Base-by-base conservation (phyloP, 2,329 filamentous ascomycete species). In the Penicillium sp. region DNA sequence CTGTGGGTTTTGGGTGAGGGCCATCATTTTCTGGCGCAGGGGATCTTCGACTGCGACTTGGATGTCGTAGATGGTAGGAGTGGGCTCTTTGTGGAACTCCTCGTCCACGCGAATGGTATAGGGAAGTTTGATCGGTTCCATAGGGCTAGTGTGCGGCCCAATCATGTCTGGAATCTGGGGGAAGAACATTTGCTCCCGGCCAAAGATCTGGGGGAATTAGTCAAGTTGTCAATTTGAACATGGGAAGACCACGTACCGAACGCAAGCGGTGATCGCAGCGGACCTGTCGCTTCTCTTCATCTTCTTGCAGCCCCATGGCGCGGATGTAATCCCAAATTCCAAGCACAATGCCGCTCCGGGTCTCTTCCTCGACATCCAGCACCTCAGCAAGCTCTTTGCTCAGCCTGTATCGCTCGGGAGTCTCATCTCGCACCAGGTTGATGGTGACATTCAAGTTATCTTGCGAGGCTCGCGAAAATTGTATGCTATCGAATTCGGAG, bases 311-410 rank as follows among this genome's bases (percentile, higher is more conserved):
- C 12, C 82, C 81, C 72, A 85, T 84, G 13, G 85, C 74, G 52
- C 86, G 82, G 50, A 95, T 85, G 56, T 98, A 98, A 60, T 95
- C 89, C 87, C 89, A 98, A 20, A 98, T 76, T 10, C 85, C 89
- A 73, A 93, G 85, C 17, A 95, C 80, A 5, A 89, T 84, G 45
- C 92, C 88, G 26, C 87, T 83, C 18, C 88, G 82, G 17, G 92
- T 90, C 34, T 87, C 90, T 63, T 94, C 87, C 32, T 80, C 75
- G 55, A 85, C 85, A 56, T 95, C 92, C 12, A 96, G 72, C 10
- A 96, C 76, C 33, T 93, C 84, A 8, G 87, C 82, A 30, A 98
- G 71, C 40, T 82, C 79, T 33, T 82, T 79, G 64, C 81, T 92
- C 16, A 96, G 68, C 51, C 79, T 78, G 60, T 84, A 95, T 39